Evolutionary conservation across 2,329 filamentous ascomycete genomes (phyloP), one percentile per base, ranked within the genome.

Genomic region (Alternaria sp.): DNA sequence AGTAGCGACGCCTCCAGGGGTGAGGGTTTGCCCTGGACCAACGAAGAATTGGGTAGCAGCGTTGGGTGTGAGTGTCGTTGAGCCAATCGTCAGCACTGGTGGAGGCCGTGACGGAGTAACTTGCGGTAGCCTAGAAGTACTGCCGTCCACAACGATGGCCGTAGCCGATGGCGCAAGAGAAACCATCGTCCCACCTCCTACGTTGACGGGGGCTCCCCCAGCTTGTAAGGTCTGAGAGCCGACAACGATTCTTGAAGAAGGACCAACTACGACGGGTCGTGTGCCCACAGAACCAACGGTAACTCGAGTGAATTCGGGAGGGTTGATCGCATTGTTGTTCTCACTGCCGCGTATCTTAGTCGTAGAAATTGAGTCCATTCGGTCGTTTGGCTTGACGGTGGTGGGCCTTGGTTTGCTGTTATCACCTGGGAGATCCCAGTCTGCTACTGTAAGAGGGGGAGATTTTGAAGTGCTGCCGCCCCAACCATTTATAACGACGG

Each of bases 41-140:
- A 85, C 66, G 51, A 79, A 79, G 72, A 81, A 84, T 44, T 84
- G 82, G 1, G 82, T 83, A 4, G 81, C 81, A 32, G 82, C 81
- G 66, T 84, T 83, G 2, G 80, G 80, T 2, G 81, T 83, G 28
- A 81, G 75, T 2, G 75, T 79, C 2, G 75, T 70, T 0, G 74
- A 75, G 12, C 81, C 82, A 19, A 85, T 68, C 1, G 80, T 83
- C 36, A 84, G 61, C 8, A 83, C 61, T 13, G 79, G 78, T 21
- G 77, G 71, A n/a, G 72, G 63, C 19, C 62, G 61, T 5, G 58
- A 32, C 32, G 60, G 55, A 5, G 60, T 23, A 32, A 53, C n/a
- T 61, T 69, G 25, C 5, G 75, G 72, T 19, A 78, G 60, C 10
- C 28, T 50, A n/a, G 73, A 73, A 21, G 76, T 78, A 7, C 55